Percentiles rank a stretch among this genome's conserved stretches.
phyloP scores from a whole-genome alignment of 106 monocot genomes.

The Platanthera zijinensis region DNA sequence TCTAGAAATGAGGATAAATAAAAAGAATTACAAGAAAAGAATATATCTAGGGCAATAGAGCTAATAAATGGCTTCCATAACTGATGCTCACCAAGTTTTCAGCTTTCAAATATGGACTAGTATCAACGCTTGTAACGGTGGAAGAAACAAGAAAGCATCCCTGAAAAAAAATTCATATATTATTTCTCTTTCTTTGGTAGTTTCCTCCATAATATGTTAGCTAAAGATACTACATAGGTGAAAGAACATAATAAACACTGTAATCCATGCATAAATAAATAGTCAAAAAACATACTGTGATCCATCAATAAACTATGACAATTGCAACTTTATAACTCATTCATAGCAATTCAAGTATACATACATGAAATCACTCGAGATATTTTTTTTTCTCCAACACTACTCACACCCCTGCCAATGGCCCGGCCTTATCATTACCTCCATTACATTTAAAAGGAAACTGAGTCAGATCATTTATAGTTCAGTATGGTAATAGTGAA shows the following conservation, averaged over 20 bases:
- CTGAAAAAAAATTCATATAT: slow-evolving; percentile 23
- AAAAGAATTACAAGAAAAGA: too few relatives aligned
- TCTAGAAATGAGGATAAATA: too few relatives aligned
- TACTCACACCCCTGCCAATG: neutral
- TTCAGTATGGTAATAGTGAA: neutral
- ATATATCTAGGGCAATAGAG: neutral
- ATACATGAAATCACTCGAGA: slow-evolving; percentile 2
- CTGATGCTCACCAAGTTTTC: slow-evolving; percentile 60
- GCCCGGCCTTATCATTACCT: neutral
- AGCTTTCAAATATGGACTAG: slow-evolving; percentile 52
- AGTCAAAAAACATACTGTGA: neutral
- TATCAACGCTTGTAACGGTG: slow-evolving; percentile 39
- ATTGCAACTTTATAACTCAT: neutral
- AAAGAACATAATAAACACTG: neutral
- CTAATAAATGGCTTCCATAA: neutral
- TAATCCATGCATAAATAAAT: neutral
- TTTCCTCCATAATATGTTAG: neutral
- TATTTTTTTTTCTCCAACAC: neutral
- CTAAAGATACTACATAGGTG: neutral
- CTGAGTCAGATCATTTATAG: neutral
- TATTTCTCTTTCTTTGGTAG: neutral
- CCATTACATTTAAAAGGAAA: neutral
- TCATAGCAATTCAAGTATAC: neutral
- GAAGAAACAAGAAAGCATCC: slow-evolving; percentile 88
- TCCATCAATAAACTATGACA: neutral